Base-by-base conservation (phyloP, 352 stramenopile species). In the Phytophthora colocasiae region DNA sequence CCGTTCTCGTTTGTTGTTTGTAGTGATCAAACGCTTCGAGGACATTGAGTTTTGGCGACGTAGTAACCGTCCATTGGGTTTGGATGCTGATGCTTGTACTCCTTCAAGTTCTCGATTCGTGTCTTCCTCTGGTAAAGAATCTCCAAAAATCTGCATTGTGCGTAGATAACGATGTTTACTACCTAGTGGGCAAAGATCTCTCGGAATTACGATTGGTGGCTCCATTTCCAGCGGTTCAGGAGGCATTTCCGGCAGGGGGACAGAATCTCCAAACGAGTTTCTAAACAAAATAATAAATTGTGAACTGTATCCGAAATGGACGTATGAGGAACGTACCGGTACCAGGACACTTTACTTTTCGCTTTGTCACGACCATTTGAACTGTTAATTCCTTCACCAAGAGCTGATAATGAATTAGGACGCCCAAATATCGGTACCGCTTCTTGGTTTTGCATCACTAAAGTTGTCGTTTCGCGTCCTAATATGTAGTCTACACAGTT, bases 61-160 rank as follows among this genome's bases (percentile, higher is more conserved):
- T 22, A 69, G 40, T 8, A 51, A 38, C 12, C 34, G 32, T 17
- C 24, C 29, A 12, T 14, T 49, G 10, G 52, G 40, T 24, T 36
- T 60, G 1, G 46, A 44, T 7, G 24, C 9, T 15, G 19, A 15
- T 31, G 46, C 3, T 45, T 50, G 34, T 24, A 12, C 24, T 12
- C 44, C 14, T 11, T 71, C 53, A 3, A 55, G n/a, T 46, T 75
- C 54, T 46, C 31, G 54, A n/a, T 26, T 38, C 4, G 8, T 46
- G 6, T 62, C 56, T 15, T 64, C 40, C 6, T 58, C 51, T 24
- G 47, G 57, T 4, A 65, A 19, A 3, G 66, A 48, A 14, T 78
- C 71, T 12, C 54, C 47, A n/a, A 85, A 71, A 39, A 92, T 71
- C 58, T 91, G 83, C 58, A 92, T 76, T 0, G 83, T 89, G 39